Evolutionary conservation across 2,329 filamentous ascomycete genomes (phyloP).

Genomic region (Stagonosporopsis vannaccii): DNA sequence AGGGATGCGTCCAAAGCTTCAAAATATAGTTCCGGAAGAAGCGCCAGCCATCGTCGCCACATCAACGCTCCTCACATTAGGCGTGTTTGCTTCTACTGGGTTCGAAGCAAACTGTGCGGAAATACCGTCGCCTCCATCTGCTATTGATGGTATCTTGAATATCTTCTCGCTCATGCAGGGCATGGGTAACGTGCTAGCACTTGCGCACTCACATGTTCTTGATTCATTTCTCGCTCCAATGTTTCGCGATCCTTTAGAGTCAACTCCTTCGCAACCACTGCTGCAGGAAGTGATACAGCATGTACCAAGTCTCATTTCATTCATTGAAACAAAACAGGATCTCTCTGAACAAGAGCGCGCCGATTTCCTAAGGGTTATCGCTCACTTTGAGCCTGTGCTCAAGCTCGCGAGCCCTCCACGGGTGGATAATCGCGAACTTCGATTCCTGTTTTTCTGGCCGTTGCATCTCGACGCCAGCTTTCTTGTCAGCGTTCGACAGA

Average conservation of each 20-base stretch:
- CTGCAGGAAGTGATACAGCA: conserved; percentile 32
- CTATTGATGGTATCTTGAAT: conserved; percentile 45
- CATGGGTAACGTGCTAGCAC: conserved; percentile 40
- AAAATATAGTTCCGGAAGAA: conserved; percentile 39
- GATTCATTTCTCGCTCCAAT: conserved; percentile 37
- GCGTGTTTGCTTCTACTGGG: conserved; percentile 41
- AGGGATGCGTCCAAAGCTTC: conserved; percentile 37
- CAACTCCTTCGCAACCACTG: conserved; percentile 38
- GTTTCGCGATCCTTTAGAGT: conserved; percentile 26
- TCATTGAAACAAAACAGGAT: conserved; percentile 31
- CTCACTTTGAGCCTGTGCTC: conserved; percentile 30
- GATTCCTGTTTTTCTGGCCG: conserved; percentile 51
- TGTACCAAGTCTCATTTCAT: conserved; percentile 27
- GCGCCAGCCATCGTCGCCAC: conserved; percentile 43
- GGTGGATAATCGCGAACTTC: conserved; percentile 44
- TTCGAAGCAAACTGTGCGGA: conserved; percentile 29
- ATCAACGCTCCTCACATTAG: conserved; percentile 41
- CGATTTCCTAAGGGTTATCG: conserved; percentile 25
- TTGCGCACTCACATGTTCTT: conserved; percentile 27
- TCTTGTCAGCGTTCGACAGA: conserved; percentile 38
- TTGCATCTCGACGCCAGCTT: conserved; percentile 45
- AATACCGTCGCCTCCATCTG: conserved; percentile 11
- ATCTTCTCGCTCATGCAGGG: conserved; percentile 47
- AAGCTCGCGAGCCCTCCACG: conserved; percentile 31
- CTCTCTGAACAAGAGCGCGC: conserved; percentile 28